phyloP scores from a whole-genome alignment of 225 moss, liverwort and hornwort genomes.

The Physcomitrellopsis africana region DNA sequence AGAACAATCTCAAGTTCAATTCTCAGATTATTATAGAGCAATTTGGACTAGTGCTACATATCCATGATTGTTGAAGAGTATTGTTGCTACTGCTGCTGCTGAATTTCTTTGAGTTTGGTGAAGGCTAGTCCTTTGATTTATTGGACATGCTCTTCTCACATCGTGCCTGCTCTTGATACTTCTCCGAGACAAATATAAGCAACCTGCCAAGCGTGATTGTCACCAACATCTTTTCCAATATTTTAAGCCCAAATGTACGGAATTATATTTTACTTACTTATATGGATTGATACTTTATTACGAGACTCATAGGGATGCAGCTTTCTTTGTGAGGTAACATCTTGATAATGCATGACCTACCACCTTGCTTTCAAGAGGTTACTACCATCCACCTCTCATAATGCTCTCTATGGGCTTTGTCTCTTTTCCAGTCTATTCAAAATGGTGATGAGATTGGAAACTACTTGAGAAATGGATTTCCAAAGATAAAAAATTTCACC shows the following conservation, averaged over 20 bases:
- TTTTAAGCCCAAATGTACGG: constrained; percentile 47
- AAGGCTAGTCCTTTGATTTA: background rate
- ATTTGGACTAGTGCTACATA: too few relatives aligned
- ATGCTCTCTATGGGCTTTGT: constrained; percentile 71
- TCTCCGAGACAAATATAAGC: constrained; percentile 35
- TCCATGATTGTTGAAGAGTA: background rate
- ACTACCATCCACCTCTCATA: constrained; percentile 54
- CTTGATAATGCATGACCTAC: constrained; percentile 37
- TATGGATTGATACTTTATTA: constrained; percentile 61
- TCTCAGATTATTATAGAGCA: background rate
- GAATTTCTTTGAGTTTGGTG: background rate
- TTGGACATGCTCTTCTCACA: background rate
- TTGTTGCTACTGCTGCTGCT: too few relatives aligned
- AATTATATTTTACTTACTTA: constrained; percentile 59
- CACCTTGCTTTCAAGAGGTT: constrained; percentile 50
- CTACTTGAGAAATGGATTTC: constrained; percentile 50
- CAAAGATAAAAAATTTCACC: constrained; percentile 53
- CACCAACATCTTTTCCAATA: constrained; percentile 47
- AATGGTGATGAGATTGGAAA: constrained; percentile 52
- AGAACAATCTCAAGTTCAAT: too few relatives aligned
- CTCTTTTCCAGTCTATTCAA: constrained; percentile 49
- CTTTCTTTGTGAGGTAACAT: constrained; percentile 65
- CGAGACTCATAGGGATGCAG: constrained; percentile 52
- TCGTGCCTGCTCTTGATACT: background rate
- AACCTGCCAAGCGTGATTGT: constrained; percentile 64